Base-by-base conservation (phyloP, 2,329 filamentous ascomycete genomes). In the Rhinocladiella mackenziei region DNA sequence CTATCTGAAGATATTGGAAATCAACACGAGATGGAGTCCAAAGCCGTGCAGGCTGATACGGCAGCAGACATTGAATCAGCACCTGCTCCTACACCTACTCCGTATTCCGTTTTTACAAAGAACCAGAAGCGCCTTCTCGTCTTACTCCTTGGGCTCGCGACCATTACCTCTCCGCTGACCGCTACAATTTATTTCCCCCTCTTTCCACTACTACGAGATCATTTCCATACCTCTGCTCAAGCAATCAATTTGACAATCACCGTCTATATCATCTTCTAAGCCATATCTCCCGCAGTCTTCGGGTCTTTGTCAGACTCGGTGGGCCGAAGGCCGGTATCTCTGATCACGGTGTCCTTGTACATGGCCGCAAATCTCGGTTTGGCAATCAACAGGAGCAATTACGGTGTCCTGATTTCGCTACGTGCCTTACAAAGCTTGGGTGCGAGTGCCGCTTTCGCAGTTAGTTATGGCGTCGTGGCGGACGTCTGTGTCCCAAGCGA, bases 221-320 rank as follows among this genome's bases (percentile, higher is more conserved):
- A 71, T 39, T 55, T 73, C 10, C 18, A 44, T 37, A 44, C 42
- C 9, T 40, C 36, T 1, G 22, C 42, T 9, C 30, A 31, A 13
- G 18, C 39, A 7, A 50, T 54, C 18, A 55, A 61, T 31, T 48
- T 62, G 8, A 60, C 59, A 0, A 55, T 63, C 14, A 62, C 63
- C 1, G 60, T 61, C 5, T 49, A 47, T 29, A 26, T 68, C 66
- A 70, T 75, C 33, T 66, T 74, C 30, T 74, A 78, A 62, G 75
- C 70, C 2, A 60, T 78, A 9, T 67, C 71, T 1, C 73, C 73
- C n/a, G 70, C 72, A 53, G 63, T 76, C 9, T 65, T 74, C 44
- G 73, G 69, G 2, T 69, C 70, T 22, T 65, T 76, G 28, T 67
- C 72, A 2, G 74, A 76, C 48, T 69, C 66, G 31, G 63, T 65